Base-by-base conservation (phyloP, 176 grass and related monocot species). In the Saccharum spontaneum region DNA sequence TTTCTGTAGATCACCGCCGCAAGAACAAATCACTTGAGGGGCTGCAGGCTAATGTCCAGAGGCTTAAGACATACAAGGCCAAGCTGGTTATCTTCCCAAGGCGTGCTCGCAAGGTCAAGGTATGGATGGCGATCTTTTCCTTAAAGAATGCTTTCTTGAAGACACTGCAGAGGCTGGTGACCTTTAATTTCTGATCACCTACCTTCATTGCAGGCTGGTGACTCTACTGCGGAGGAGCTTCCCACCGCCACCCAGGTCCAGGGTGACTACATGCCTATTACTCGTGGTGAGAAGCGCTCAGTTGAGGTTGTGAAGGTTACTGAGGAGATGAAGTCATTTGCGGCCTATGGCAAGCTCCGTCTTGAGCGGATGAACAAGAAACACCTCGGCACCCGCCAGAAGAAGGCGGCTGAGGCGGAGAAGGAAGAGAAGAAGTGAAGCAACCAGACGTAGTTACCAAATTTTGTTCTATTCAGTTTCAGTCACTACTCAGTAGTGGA, bases 351-450 rank as follows among this genome's bases (percentile, higher is more conserved):
- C 17, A 98, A 98, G 85, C 91, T 98, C 34, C 89, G 95, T 10
- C 87, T 98, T 0, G 95, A 98, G 91, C 59, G 87, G 71, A 98
- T 93, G 92, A 98, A 98, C 91, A 62, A 94, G 55, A 83, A 89
- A 16, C 95, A 95, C 62, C 79, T 90, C 3, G 95, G 95, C 69
- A 87, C 82, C 7, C 86, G 92, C 40, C 36, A 83, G 76, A 98
- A 98, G 91, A 98, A 90, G 87, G 95, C 92, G 5, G 90, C 91
- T 1, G 95, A 98, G 87, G 92, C 90, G 0, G 95, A 95, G 79
- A 98, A 98, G 83, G 95, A 94, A 44, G 95, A 98, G 67, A 98
- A 98, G 91, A 95, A 98, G 83, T 96, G 81, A 93, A 89, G 78
- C 76, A 76, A 80, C 38, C 1, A 17, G 73, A 72, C 26, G 55